These are phyloP conservation scores for Myxozyma lipomycoides DNA, from an alignment of 805 yeast genomes.

Conservation along the genomic window DNA sequence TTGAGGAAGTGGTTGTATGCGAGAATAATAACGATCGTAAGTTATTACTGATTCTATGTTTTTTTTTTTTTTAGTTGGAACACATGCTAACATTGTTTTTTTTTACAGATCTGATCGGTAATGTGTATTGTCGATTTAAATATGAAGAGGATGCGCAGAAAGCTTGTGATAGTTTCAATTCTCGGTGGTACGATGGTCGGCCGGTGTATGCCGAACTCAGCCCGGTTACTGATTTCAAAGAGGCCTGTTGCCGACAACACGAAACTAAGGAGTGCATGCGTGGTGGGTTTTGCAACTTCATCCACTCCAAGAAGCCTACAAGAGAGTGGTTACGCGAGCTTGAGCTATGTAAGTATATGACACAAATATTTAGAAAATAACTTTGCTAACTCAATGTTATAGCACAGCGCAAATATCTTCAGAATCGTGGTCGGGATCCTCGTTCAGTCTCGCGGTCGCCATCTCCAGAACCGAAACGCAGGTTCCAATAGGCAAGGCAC, in stretches of 20 bases:
- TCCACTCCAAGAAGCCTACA: slow-evolving; percentile 66
- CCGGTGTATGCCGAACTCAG: slow-evolving; percentile 79
- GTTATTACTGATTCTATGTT: slow-evolving; percentile 5
- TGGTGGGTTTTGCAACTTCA: slow-evolving; percentile 80
- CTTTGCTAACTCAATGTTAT: neutral
- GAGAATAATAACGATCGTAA: slow-evolving; percentile 70
- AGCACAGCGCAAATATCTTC: slow-evolving; percentile 25
- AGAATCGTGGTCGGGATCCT: slow-evolving; percentile 24
- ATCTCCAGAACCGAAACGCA: slow-evolving; percentile 29
- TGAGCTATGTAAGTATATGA: slow-evolving; percentile 39
- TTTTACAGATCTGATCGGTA: slow-evolving; percentile 60
- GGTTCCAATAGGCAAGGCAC: slow-evolving; percentile 8
- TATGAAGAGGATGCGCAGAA: slow-evolving; percentile 53
- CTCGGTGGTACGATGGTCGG: slow-evolving; percentile 73
- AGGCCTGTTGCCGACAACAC: slow-evolving; percentile 72
- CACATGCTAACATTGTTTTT: neutral
- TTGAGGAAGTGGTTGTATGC: slow-evolving; percentile 67
- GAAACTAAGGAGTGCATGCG: slow-evolving; percentile 64
- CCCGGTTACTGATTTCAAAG: slow-evolving; percentile 66
- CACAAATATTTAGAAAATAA: too few species aligned
- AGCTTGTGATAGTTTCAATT: slow-evolving; percentile 61
- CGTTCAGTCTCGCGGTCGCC: slow-evolving; percentile 28
- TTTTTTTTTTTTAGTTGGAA: neutral
- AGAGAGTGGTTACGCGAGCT: slow-evolving; percentile 44
- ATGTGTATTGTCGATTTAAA: slow-evolving; percentile 67